phyloP scores from a whole-genome alignment of 2,329 filamentous ascomycete species.

The Aspergillus sp. region DNA sequence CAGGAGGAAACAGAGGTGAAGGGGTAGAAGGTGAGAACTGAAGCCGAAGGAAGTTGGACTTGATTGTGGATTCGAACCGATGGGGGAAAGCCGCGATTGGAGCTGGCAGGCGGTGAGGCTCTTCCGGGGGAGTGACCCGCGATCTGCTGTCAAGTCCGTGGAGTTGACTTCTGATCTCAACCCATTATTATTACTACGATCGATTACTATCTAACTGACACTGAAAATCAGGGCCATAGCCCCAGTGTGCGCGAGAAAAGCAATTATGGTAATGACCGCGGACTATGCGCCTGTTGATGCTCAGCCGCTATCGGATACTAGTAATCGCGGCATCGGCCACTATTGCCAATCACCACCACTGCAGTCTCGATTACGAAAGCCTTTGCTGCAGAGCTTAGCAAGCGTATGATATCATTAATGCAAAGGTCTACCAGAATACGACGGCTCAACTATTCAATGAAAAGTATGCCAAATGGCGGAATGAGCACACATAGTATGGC shows the following conservation, averaged over 20 bases:
- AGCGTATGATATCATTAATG: background rate
- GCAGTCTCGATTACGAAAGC: background rate
- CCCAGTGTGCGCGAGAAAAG: background rate
- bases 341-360: background rate
- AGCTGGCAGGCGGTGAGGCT: conserved; percentile 19
- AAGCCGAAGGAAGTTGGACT: background rate
- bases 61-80: conserved; percentile 16
- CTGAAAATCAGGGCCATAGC: background rate
- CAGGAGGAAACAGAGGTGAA: conserved; percentile 24
- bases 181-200: too few relatives aligned
- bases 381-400: background rate
- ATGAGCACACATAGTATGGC: background rate
- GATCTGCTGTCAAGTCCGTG: background rate
- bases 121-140: background rate
- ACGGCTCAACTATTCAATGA: too few relatives aligned
- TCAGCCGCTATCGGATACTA: background rate
- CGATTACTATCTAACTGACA: background rate
- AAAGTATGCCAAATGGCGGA: background rate
- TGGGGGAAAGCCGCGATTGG: conserved; percentile 18
- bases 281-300: background rate
- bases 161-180: background rate
- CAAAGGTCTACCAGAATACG: too few relatives aligned
- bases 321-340: background rate
- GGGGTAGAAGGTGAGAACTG: conserved; percentile 2
- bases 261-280: background rate